Evolutionary conservation across 2,329 filamentous ascomycete species (phyloP), one percentile per base, ranked within the genome.

Genomic region (Colletotrichum chrysophilum): DNA sequence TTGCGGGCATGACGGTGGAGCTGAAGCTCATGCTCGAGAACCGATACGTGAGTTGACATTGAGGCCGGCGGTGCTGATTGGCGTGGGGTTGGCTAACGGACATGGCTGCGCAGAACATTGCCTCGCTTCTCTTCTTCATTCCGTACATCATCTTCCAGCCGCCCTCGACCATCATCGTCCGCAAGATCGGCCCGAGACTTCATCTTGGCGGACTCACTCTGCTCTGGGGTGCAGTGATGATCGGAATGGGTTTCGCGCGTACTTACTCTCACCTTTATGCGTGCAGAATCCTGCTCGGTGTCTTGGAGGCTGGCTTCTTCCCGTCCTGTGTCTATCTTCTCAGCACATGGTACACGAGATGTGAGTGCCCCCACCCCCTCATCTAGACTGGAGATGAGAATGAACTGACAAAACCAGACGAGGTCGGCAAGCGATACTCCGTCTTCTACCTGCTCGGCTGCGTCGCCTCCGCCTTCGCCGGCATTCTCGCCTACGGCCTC

Each of bases 41-140:
- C 68, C 85, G 87, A 80, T 89, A 89, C 64, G 87, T 88, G 71
- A 79, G 86, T 79, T 9, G 4, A 7, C 0, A 32, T 21, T 18
- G 52, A 28, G 5, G 21, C 9, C 13, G 7, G 4, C 0, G 14
- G 21, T 26, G 64, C 14, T 14, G 34, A 34, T 43, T 21, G 52
- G 13, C 10, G 55, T 43, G 18, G 13, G 13, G 7, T 9, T 58
- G 24, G 28, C 66, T 66, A 43, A 64, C 60, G 24, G 18, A 8
- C 5, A n/a, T 36, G 43, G 21, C 26, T 18, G 3, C 18, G 6
- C 77, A 89, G 87, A 89, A 91, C n/a, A 89, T 95, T 79, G 89
- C 93, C 72, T 93, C 93, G 5, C 86, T 95, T 43, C 88, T 95
- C 80, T 95, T 95, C 86, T 95, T 95, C 87, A 88, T 94, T 78